Percentiles rank a stretch among this genome's conserved stretches.
Evolutionary conservation across 805 yeast genomes (phyloP).

Genomic region (Candida germanica): DNA sequence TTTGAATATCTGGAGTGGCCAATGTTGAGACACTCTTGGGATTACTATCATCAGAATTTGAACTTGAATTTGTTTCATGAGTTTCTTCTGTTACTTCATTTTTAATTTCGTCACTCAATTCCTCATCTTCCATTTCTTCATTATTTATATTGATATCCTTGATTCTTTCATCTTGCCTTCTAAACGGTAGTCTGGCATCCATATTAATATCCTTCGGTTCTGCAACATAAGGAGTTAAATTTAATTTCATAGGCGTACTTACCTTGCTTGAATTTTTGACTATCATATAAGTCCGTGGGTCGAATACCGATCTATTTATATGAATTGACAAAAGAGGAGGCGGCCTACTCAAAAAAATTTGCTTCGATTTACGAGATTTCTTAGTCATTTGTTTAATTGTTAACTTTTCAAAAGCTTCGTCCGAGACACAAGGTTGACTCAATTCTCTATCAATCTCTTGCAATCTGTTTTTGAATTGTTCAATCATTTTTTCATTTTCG

Average conservation of each 20-base stretch:
- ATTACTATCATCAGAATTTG: slow-evolving; percentile 7
- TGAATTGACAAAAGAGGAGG: slow-evolving; percentile 84
- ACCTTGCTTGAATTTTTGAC: slow-evolving; percentile 82
- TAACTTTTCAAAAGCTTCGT: slow-evolving; percentile 69
- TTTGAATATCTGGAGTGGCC: slow-evolving; percentile 11
- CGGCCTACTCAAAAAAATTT: slow-evolving; percentile 72
- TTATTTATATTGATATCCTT: neutral
- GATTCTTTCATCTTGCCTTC: slow-evolving; percentile 48
- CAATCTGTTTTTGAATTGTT: slow-evolving; percentile 28
- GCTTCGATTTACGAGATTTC: slow-evolving; percentile 80
- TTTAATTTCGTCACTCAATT: no score
- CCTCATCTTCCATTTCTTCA: neutral
- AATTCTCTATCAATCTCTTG: slow-evolving; percentile 46
- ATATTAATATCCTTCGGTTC: slow-evolving; percentile 66
- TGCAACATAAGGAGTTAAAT: slow-evolving; percentile 67
- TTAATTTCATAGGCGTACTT: slow-evolving; percentile 66
- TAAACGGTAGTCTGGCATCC: slow-evolving; percentile 77
- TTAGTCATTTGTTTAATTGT: slow-evolving; percentile 73
- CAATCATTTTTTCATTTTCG: slow-evolving; percentile 29
- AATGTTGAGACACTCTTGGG: slow-evolving; percentile 7
- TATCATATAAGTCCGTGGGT: slow-evolving; percentile 77
- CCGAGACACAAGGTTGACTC: slow-evolving; percentile 66
- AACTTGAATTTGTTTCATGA: slow-evolving; percentile 1
- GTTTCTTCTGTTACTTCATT: neutral
- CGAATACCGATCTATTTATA: slow-evolving; percentile 90